Evolutionary conservation across 2,329 filamentous ascomycete genomes (phyloP), one percentile per base, ranked within the genome.

Genomic region (Trichoderma afroharzianum): DNA sequence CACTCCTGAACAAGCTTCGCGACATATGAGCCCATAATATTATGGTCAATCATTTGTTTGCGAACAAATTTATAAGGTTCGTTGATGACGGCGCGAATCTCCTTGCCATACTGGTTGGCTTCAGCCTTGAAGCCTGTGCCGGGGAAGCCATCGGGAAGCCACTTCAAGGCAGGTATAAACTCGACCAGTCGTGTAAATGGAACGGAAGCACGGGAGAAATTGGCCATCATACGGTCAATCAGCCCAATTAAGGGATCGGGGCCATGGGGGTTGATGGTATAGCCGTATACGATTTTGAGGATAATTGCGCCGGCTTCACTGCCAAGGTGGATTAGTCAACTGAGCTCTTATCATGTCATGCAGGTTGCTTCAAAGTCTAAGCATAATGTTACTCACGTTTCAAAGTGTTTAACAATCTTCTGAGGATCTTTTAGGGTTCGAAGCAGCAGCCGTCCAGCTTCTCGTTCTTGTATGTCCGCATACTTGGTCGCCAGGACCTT

Each of bases 101-200:
- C 21, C 2, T 36, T 21, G n/a, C 47, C 28, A 11, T 50, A 57
- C 7, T 63, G 18, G 15, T n/a, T 26, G 5, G 70, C 70, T n/a
- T 59, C 67, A 8, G 80, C 76, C 2, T 76, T 72, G 70, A 77
- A 78, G 4, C 55, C 58, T 3, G 72, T 71, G 0, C 77, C 77
- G 3, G 77, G 77, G 11, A 78, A 63, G 15, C 75, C 71, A 0
- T 76, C 76, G 6, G 77, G 77, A 6, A 78, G 64, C 32, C 74
- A 71, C 28, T 70, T 69, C 6, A 78, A 57, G 1, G 59, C n/a
- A n/a, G 77, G 77, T 5, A 78, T 70, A 9, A 75, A 68, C 18
- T 78, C 77, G 12, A 78, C 75, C 7, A 73, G 21, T 74, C 76
- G 75, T 3, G 70, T 63, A 63, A 73, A 73, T 1, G 77, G 76